Evolutionary conservation across 805 yeast genomes (phyloP).

Genomic region (Saccharomycopsis sp.): DNA sequence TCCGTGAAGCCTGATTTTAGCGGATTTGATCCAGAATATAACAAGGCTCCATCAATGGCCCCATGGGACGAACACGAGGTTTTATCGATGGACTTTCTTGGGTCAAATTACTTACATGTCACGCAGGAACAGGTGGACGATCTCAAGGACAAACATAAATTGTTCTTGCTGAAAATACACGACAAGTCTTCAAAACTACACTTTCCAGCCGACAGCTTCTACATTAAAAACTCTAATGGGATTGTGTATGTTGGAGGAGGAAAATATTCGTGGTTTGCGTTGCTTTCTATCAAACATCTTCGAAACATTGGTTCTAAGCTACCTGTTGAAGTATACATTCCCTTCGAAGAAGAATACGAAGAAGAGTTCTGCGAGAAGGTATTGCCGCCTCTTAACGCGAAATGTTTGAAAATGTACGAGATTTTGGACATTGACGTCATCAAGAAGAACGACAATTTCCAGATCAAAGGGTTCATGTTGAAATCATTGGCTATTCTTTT

Average conservation of each 20-base stretch:
- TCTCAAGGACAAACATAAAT: constrained; percentile 10
- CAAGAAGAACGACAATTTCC: constrained; percentile 22
- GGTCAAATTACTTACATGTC: constrained; percentile 5
- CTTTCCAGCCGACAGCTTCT: constrained; percentile 1
- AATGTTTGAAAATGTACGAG: constrained; percentile 35
- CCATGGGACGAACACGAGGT: constrained; percentile 18
- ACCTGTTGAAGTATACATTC: constrained; percentile 41
- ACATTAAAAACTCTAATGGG: constrained; percentile 22
- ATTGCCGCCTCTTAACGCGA: constrained; percentile 36
- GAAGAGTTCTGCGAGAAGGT: constrained; percentile 34
- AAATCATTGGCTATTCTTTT: constrained; percentile 40
- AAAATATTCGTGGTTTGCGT: constrained; percentile 35
- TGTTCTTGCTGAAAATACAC: constrained; percentile 5
- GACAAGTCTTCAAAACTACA: constrained; percentile 6
- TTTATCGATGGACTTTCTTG: constrained; percentile 2
- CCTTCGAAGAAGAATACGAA: constrained; percentile 35
- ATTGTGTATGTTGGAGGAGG: constrained; percentile 41
- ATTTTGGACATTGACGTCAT: constrained; percentile 28
- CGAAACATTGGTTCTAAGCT: constrained; percentile 37
- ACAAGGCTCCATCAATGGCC: constrained; percentile 16
- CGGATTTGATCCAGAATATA: constrained; percentile 11
- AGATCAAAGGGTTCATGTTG: constrained; percentile 33
- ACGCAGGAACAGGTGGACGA: constrained; percentile 8
- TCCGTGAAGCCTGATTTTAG: constrained; percentile 16
- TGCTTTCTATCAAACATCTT: constrained; percentile 35